Conservation (phyloP, 1,284 basidiomycete genomes). For the Clitocybe nebularis region DNA sequence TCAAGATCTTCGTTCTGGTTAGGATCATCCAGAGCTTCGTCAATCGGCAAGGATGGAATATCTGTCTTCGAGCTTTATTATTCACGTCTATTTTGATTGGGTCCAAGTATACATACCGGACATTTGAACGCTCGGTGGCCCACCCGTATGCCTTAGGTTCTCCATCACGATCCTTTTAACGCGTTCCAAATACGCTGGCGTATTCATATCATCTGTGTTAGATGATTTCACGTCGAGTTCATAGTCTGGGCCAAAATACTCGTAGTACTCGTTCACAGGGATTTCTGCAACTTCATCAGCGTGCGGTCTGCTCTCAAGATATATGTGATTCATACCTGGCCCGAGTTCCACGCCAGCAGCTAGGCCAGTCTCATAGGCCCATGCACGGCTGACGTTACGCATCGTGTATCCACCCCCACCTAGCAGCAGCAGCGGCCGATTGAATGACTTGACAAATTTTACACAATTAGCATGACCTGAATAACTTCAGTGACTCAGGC, state of each 20-base stretch:
- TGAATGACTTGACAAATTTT: conserved; percentile 93
- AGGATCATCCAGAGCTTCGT: conserved; percentile 72
- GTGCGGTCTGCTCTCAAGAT: too few species aligned
- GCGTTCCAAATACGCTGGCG: conserved; percentile 88
- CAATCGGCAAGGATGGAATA: conserved; percentile 75
- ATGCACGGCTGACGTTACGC: conserved; percentile 94
- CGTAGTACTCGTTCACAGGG: conserved; percentile 97
- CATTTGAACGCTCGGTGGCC: conserved; percentile 90
- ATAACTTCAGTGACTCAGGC: neutral
- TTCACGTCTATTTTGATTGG: neutral
- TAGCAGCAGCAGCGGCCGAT: conserved; percentile 87
- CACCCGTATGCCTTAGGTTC: conserved; percentile 78
- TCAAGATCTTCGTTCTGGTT: conserved; percentile 81
- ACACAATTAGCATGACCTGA: conserved; percentile 2
- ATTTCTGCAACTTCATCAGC: too few species aligned
- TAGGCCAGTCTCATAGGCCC: conserved; percentile 98
- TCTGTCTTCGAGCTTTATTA: conserved; percentile 44
- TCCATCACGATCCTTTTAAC: conserved; percentile 92
- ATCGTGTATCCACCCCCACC: conserved; percentile 99
- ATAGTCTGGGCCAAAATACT: conserved; percentile 98
- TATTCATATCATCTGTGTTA: conserved; percentile 96
- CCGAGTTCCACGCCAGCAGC: conserved; percentile 94
- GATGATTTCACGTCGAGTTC: conserved; percentile 95
- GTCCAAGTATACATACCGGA: conserved; percentile 47
- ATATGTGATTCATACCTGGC: conserved; percentile 50